Evolutionary conservation across 768 basidiomycete genomes (phyloP), one percentile per base, ranked within the genome.

Genomic region (Suillus paluster): DNA sequence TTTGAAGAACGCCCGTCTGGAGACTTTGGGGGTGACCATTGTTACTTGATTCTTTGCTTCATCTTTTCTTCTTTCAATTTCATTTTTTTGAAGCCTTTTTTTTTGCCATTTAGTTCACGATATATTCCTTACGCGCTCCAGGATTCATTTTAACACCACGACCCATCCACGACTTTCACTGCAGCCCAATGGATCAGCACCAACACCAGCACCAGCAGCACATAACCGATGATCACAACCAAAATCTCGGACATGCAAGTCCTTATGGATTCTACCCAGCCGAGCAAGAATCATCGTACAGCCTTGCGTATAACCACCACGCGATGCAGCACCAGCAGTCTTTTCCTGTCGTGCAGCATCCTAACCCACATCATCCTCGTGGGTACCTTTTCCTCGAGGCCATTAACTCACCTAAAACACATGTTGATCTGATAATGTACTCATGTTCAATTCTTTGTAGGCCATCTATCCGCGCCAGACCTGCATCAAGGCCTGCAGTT

Each of bases 361-460:
- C 81, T 72, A 82, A 79, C 77, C 82, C 85, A 76, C 85, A 84
- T 80, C 85, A 84, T 80, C 79, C 89, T 80, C 90, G 91, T 88
- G 88, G 83, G 89, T 90, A 73, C 73, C 75, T 50, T 78, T 80
- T 78, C 75, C 73, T 76, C 73, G 71, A 34, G 73, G 79, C 77
- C 58, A 72, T 70, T 70, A 65, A 64, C 78, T 72, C 76, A 61
- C 76, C 77, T 79, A 56, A 71, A 77, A 79, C 84, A 77, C 85
- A 82, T 88, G 84, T 81, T 79, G 81, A 86, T 88, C 86, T 84
- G 83, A 86, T 87, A 80, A 82, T 83, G 69, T 69, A 70, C 81
- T 80, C 71, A 75, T 77, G 73, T 78, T 79, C 77, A 38, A 76
- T 80, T 78, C 71, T 80, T 69, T 79, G 70, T 77, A 90, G 87